Base-by-base conservation (phyloP, 1,284 basidiomycete genomes). In the Puccinia coronata region DNA sequence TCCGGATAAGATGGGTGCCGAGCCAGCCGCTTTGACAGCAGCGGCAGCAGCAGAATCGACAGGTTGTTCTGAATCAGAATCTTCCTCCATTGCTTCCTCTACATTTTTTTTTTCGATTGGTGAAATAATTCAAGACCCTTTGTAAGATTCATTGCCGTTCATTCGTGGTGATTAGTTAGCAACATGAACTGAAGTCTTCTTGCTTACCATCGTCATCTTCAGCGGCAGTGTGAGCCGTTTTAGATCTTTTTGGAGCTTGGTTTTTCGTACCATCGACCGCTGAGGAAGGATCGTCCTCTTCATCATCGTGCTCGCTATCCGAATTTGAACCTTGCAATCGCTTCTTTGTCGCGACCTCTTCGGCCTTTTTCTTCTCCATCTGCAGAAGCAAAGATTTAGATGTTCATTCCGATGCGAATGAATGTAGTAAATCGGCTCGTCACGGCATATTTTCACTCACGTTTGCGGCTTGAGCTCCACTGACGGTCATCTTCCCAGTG, bases 71-170 rank as follows among this genome's bases (percentile, higher is more conserved):
- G 79, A 81, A 81, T 81, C 79, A 11, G 79, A 81, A 47, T 81
- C 79, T 81, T 81, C 79, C 41, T 81, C 79, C 79, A 81, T 81
- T 39, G 79, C 79, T 74, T 81, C 79, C 49, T 81, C 79, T 81
- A 47, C 31, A 71, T n/a, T n/a, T n/a, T n/a, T n/a, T n/a, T n/a
- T n/a, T n/a, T n/a, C n/a, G n/a, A n/a, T n/a, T n/a, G 8, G 34
- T 34, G 34, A 25, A 63, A 49, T 16, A 47, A 9, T 28, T 70
- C 18, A 36, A 5, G 18, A 18, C 25, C 67, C 8, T 3, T 43
- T 61, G 28, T 61, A 23, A 57, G 20, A 8, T 28, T 61, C 8
- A 5, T 16, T 36, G 14, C 31, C 5, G 36, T 49, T 31, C 51
- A 18, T 34, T n/a, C n/a, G 34, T 23, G 31, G 14, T 47, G 11